A percentile compares a stretch with the other conserved stretches of the same genome.
Evolutionary conservation across 2,329 filamentous ascomycete genomes (phyloP).

Genomic region (Colletotrichum horii): DNA sequence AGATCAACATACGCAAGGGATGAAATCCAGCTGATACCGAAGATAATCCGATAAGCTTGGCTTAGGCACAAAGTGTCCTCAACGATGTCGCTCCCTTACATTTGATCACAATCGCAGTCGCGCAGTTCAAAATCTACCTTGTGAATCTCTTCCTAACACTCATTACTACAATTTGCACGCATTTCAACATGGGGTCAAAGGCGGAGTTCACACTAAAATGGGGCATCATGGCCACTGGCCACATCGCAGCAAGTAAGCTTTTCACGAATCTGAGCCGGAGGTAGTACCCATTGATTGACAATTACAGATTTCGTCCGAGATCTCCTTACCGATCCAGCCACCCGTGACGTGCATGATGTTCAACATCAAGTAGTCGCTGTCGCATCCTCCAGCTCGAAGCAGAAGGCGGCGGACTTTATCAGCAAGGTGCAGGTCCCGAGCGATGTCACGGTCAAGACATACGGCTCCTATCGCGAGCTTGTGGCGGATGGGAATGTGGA

Average conservation of each 20-base stretch:
- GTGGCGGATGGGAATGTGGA: conserved; percentile 80
- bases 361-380: conserved; percentile 81
- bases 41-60: not conserved
- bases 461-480: conserved; percentile 83
- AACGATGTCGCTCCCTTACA: not conserved
- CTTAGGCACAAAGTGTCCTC: not conserved
- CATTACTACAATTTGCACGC: rapidly evolving
- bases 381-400: conserved; percentile 69
- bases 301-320: conserved; percentile 55
- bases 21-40: not conserved
- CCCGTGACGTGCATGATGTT: conserved; percentile 73
- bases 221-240: not conserved
- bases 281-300: not conserved
- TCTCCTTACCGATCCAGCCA: conserved; percentile 75
- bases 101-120: rapidly evolving
- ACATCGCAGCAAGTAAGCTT: not conserved
- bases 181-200: not conserved
- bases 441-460: conserved; percentile 65
- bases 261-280: rapidly evolving
- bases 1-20: not conserved
- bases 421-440: conserved; percentile 67
- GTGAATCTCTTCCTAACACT: rapidly evolving
- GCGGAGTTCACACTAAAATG: not conserved
- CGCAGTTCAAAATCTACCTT: rapidly evolving
- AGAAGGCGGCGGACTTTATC: conserved; percentile 74